These are phyloP conservation scores for Cyclocybe aegerita DNA, from an alignment of 768 basidiomycete species.

Conservation along the genomic window DNA sequence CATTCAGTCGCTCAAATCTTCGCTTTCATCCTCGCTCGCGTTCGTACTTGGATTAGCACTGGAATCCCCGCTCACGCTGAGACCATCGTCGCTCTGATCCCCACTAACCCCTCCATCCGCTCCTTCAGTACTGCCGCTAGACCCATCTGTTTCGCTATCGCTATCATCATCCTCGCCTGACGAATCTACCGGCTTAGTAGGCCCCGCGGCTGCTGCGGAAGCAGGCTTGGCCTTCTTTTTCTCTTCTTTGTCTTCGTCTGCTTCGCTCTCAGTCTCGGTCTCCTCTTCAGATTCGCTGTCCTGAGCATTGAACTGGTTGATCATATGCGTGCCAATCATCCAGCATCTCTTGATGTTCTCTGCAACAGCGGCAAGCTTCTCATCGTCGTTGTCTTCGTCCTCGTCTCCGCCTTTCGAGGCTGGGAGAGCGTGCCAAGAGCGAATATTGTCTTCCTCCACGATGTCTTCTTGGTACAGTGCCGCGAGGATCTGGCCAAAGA, in stretches of 20 bases:
- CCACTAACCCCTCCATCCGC: constrained; percentile 19
- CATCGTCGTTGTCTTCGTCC: not conserved
- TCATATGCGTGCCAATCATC: constrained; percentile 70
- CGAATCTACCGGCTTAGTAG: not conserved
- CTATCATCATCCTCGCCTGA: constrained; percentile 13
- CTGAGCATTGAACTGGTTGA: constrained; percentile 80
- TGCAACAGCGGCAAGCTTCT: constrained; percentile 25
- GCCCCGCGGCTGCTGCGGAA: not conserved
- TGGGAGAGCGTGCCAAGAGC: constrained; percentile 75
- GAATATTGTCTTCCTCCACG: constrained; percentile 86
- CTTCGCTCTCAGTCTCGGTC: constrained; percentile 23
- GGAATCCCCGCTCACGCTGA: constrained; percentile 19
- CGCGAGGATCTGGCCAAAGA: constrained; percentile 85
- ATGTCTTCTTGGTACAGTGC: constrained; percentile 91
- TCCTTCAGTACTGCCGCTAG: constrained; percentile 13
- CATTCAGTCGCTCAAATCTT: constrained; percentile 4
- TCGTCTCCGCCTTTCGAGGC: constrained; percentile 39
- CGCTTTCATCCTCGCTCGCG: constrained; percentile 22
- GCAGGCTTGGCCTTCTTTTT: not conserved
- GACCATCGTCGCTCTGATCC: constrained; percentile 7
- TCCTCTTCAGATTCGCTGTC: constrained; percentile 45
- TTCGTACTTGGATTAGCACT: constrained; percentile 17
- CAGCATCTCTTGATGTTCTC: constrained; percentile 70
- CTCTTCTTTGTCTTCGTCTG: constrained; percentile 23
- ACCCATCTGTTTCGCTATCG: constrained; percentile 13